Evolutionary conservation across 2,329 filamentous ascomycete species (phyloP), one percentile per base, ranked within the genome.

Genomic region (Blastomyces silverae): DNA sequence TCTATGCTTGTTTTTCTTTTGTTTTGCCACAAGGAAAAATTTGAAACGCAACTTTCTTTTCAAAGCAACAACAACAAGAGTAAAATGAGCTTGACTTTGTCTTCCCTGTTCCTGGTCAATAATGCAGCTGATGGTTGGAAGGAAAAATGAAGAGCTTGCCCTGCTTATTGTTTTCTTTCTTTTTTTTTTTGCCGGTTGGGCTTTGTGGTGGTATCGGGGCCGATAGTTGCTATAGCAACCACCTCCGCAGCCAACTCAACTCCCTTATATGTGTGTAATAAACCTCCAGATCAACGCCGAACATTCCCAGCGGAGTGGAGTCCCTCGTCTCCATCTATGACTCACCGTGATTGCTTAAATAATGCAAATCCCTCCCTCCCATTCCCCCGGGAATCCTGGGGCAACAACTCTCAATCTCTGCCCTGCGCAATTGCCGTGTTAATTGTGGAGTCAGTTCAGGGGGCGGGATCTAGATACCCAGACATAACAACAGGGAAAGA

Each of bases 211-310:
- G 56, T 57, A 65, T n/a, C 8, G 1, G 66, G 66, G 61, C 68
- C 66, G 76, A 78, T 78, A 77, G 75, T 78, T 77, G 74, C 68
- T 73, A 69, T 66, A 72, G 76, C 76, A 78, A 78, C 75, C 46
- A 42, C 57, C 37, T 3, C 61, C 5, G 2, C 46, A 20, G 22
- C 15, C 15, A 17, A 7, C 52, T 7, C 25, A 34, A n/a, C 5
- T n/a, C n/a, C n/a, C n/a, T n/a, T n/a, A n/a, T n/a, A n/a, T n/a
- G n/a, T n/a, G n/a, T n/a, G n/a, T n/a, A n/a, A n/a, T n/a, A 17
- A 31, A 39, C 8, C 50, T 34, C 34, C 37, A n/a, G 46, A 31
- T 13, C 53, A n/a, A 56, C 17, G 53, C 34, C 53, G 34, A 31
- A n/a, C 53, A 8, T 55, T 11, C 8, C 13, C 5, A 6, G 13